Base-by-base conservation (phyloP, 1,284 basidiomycete genomes). In the Omphalotus olearius region DNA sequence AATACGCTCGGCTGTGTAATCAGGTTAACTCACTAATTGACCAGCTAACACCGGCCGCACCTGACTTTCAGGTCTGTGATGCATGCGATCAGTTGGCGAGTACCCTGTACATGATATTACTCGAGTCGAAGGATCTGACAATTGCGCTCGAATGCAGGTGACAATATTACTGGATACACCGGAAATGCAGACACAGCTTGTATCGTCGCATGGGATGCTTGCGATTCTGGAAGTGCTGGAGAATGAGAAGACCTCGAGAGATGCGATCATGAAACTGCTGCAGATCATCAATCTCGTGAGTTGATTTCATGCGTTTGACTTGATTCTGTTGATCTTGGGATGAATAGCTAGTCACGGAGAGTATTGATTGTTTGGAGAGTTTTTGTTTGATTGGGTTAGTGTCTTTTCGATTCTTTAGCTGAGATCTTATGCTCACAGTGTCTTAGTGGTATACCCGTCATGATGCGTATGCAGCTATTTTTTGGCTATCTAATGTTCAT, bases 141-240 rank as follows among this genome's bases (percentile, higher is more conserved):
- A 23, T 23, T 23, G 30, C 13, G 3, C 13, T 33, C 9, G 7
- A 13, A 4, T 5, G 14, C 45, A 95, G 93, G 71, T 93, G 47
- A 76, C 67, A 38, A 85, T 97, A 59, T 77, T 97, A 56, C 76
- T 82, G 38, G 91, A 93, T 47, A 79, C 85, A 3, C 87, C 90
- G n/a, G 93, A 95, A 60, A 91, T 97, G 80, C 86, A 93, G 60
- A 70, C 77, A 14, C 93, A 98, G 59, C 79, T 98, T 38, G 88
- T 98, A 10, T 86, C 87, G 11, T 87, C 89, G 0, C 96, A 98
- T 69, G 96, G 96, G 4, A 91, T 98, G 84, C 75, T 98, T 6
- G 92, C 93, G 0, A 89, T 98, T 51, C 71, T 98, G 58, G 95
- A 98, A 66, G 88, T 97, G 0, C 70, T 99, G 35, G 95, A 98